Evolutionary conservation across 306 rosid genomes (phyloP), one percentile per base, ranked within the genome.

Genomic region (Cicer bijugum): DNA sequence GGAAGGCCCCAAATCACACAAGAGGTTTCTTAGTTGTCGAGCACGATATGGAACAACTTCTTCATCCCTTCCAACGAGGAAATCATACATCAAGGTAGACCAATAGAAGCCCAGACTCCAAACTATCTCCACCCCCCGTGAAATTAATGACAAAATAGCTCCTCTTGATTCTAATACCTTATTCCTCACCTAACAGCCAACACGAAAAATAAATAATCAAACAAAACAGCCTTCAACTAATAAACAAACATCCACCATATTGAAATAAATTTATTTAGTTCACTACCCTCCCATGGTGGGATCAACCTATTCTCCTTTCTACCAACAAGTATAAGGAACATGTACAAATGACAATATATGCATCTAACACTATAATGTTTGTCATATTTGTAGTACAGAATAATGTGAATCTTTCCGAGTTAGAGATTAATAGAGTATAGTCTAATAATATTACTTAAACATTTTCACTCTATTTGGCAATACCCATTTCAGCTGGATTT

Each of bases 31-130:
- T 67, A 94, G 99, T 86, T 94, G 99, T 43, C 92, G 92, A 76
- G 99, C 97, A 16, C 99, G 99, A 81, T 60, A 90, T 9, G 99
- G 96, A 72, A 94, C 97, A 78, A 91, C 97, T 85, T 94, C 99
- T 83, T 91, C 96, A 80, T 94, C 99, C 84, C 99, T 90, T 84
- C 97, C 99, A 51, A 95, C 90, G 14, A 91, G 81, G 88, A 10
- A 90, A 79, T 95, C 99, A 70, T 95, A 95, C 81, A 48, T 77
- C 85, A 95, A 85, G 10, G 89, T 65, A 68, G 97, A 87, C 97
- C 97, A 90, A 78, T 95, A 95, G 5, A 91, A 76, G 39, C 99
- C 99, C 87, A 95, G 83, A 72, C 48, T 95, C 96, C 92, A 91
- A 53, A 95, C 97, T 73, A 95, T 95, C 90, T 91, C 97, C 72